phyloP scores from a whole-genome alignment of 352 stramenopile genomes.

The Phytophthora citrophthora region DNA sequence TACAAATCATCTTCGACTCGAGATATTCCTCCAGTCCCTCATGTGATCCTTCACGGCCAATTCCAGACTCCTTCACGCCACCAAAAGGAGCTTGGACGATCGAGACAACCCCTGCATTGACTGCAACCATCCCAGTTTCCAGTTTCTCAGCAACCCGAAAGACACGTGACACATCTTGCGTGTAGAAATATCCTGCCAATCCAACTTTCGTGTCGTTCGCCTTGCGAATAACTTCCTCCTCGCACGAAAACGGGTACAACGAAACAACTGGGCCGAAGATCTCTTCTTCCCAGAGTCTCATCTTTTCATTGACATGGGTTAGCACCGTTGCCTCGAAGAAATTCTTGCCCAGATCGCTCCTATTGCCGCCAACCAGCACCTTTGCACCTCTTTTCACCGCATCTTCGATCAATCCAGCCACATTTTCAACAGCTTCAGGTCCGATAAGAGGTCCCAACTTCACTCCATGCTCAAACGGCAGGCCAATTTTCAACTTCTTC shows the following conservation, averaged over 20 bases:
- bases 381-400: slow-evolving; percentile 89
- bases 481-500: slow-evolving; percentile 82
- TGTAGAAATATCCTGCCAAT: slow-evolving; percentile 94
- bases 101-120: slow-evolving; percentile 90
- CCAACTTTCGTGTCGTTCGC: slow-evolving; percentile 92
- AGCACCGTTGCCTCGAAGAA: slow-evolving; percentile 96
- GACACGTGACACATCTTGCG: slow-evolving; percentile 78
- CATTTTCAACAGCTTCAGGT: slow-evolving; percentile 83
- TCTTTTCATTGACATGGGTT: slow-evolving; percentile 67
- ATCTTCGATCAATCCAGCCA: slow-evolving; percentile 81
- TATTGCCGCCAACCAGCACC: slow-evolving; percentile 79
- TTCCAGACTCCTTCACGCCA: slow-evolving; percentile 83
- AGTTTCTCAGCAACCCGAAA: slow-evolving; percentile 82
- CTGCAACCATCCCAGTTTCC: slow-evolving; percentile 92
- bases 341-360: slow-evolving; percentile 68
- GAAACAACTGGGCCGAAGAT: slow-evolving; percentile 95
- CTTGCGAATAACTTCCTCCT: slow-evolving; percentile 92
- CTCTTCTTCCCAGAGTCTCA: slow-evolving; percentile 89
- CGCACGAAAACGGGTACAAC: slow-evolving; percentile 90
- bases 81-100: slow-evolving; percentile 86
- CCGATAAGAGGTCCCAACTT: slow-evolving; percentile 96
- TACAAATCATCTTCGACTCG: slow-evolving; percentile 85
- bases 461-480: slow-evolving; percentile 68
- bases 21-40: slow-evolving; percentile 93
- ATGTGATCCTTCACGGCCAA: slow-evolving; percentile 87